These are phyloP conservation scores for Brassica balearica DNA, from an alignment of 441 rosid genomes.

Conservation along the genomic window DNA sequence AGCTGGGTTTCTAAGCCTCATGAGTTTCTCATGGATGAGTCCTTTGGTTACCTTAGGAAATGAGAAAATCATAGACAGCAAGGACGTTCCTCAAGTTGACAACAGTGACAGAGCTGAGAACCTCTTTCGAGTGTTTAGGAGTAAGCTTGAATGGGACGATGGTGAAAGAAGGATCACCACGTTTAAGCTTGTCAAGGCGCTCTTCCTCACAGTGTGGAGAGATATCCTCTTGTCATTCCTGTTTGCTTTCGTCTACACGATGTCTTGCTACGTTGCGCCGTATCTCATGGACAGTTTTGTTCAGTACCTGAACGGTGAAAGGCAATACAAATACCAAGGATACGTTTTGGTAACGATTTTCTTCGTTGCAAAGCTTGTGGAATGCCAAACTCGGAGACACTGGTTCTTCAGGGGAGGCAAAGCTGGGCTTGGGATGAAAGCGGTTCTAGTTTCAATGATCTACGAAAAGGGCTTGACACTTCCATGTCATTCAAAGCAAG, in stretches of 20 bases:
- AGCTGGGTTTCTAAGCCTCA: conserved; percentile 61
- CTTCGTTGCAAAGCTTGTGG: conserved; percentile 60
- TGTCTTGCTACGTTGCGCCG: conserved; percentile 79
- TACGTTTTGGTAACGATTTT: conserved; percentile 51
- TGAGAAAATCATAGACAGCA: conserved; percentile 75
- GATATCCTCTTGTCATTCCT: conserved; percentile 62
- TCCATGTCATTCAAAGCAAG: conserved; percentile 52
- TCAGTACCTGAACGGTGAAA: conserved; percentile 70
- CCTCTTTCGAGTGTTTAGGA: conserved; percentile 51
- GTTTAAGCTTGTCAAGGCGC: conserved; percentile 64
- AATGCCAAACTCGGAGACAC: conserved; percentile 52
- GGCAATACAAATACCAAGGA: conserved; percentile 43
- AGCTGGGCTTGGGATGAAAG: conserved; percentile 52
- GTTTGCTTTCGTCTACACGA: conserved; percentile 49
- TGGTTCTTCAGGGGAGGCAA: conserved; percentile 55
- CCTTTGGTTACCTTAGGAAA: conserved; percentile 73
- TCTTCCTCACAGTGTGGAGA: conserved; percentile 66
- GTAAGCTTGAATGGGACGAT: conserved; percentile 56
- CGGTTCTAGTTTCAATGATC: conserved; percentile 53
- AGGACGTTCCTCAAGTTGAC: conserved; percentile 89
- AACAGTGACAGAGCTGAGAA: conserved; percentile 58
- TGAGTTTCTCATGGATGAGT: conserved; percentile 81
- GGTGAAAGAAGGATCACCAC: conserved; percentile 53
- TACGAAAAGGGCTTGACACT: conserved; percentile 56
- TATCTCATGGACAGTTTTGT: conserved; percentile 82